Conservation (phyloP, 176 grass and related monocot species). For the Oryza nivara region DNA sequence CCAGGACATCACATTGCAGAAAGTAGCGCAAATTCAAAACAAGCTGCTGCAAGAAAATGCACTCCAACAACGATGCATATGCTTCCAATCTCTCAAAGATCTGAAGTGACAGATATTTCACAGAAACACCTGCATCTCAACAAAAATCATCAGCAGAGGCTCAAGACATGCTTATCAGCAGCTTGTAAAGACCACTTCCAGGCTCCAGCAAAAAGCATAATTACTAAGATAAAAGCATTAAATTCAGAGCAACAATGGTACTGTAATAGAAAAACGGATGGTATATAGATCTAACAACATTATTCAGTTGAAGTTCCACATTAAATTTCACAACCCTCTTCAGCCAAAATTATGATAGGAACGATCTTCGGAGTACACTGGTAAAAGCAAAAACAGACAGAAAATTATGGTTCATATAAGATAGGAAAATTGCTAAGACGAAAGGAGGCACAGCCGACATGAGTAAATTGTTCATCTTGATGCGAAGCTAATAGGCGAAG, state of each 20-base stretch:
- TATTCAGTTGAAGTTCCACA: slow-evolving; percentile 55
- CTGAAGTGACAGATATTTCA: not conserved
- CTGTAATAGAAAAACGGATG: slow-evolving; percentile 8
- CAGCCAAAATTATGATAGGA: slow-evolving; percentile 56
- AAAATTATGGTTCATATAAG: slow-evolving; percentile 35
- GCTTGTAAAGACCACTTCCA: not conserved
- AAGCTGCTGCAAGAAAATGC: not conserved
- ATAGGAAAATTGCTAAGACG: slow-evolving; percentile 35
- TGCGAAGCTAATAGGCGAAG: slow-evolving; percentile 51
- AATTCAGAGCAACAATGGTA: not conserved
- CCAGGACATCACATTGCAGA: not conserved
- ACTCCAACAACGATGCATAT: not conserved
- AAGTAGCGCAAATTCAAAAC: not conserved
- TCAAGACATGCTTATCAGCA: not conserved
- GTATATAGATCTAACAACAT: slow-evolving; percentile 45
- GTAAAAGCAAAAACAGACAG: slow-evolving; percentile 20
- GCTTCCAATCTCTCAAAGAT: not conserved
- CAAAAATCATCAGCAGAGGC: not conserved
- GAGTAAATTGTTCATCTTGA: slow-evolving; percentile 10
- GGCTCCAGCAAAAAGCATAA: too few relatives aligned
- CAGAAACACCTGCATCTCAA: not conserved
- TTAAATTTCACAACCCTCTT: slow-evolving; percentile 50
- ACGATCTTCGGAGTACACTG: slow-evolving; percentile 12
- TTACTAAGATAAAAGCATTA: too few relatives aligned
- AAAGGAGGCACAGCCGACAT: not conserved